Evolutionary conservation across 352 stramenopile species (phyloP), one percentile per base, ranked within the genome.

Genomic region (Phytophthora boehmeriae): DNA sequence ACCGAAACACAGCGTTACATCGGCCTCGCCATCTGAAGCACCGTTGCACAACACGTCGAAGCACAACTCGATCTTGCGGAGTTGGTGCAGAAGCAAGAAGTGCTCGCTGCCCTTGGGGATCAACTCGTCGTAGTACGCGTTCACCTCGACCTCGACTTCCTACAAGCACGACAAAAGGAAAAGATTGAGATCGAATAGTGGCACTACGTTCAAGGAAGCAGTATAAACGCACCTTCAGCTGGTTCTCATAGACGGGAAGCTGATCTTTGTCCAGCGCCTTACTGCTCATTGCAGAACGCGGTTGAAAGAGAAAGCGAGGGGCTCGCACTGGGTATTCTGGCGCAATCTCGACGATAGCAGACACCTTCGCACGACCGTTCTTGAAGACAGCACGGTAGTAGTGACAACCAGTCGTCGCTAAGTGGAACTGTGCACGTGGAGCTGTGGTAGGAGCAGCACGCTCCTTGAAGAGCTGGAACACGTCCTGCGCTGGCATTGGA

Each of bases 111-210:
- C 70, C 3, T 68, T 66, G 2, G 79, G 66, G 9, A 77, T 58
- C 25, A 90, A 71, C 50, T 93, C 85, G 10, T 84, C 54, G 46
- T 88, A 90, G 62, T 78, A 82, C 27, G 76, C 78, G 55, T 92
- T 90, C 43, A 93, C 78, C 39, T 93, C 85, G n/a, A 89, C 55
- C 51, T 90, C 85, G 8, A 93, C 75, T 43, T 90, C 82, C 85
- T 90, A 54, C 5, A 17, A 61, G 48, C 27, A 54, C 22, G 27
- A 25, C 16, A 43, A 38, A 22, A 49, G 32, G 35, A 45, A 34
- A 22, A 38, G 61, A 43, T 22, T 23, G 36, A 2, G 35, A n/a
- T 35, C 59, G 35, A 69, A 36, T 49, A 2, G 43, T 32, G n/a
- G 0, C 6, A 45, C 2, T 14, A 41, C 19, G 20, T 45, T 32